Evolutionary conservation across 2,329 filamentous ascomycete species (phyloP), one percentile per base, ranked within the genome.

Genomic region (Colletotrichum sp.): DNA sequence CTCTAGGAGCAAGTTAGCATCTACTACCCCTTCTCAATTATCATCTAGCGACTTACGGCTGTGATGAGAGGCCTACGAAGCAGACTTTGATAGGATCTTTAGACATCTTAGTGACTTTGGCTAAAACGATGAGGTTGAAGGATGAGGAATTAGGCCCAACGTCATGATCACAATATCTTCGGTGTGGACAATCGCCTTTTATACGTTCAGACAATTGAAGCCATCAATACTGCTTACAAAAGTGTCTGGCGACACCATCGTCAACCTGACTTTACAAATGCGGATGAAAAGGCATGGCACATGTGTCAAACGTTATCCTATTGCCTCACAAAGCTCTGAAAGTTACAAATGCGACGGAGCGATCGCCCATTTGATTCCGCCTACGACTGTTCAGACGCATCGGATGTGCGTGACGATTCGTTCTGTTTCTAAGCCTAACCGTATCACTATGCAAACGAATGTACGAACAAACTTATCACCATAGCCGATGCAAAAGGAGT

Each of bases 91-190:
- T n/a, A 12, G 19, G 19, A 49, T 44, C 5, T n/a, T 44, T 44
- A 44, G 39, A 44, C 19, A 44, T 44, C 8, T 44, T 44, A 9
- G 39, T n/a, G 39, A 6, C 39, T 44, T 44, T 44, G 9, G 9
- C 9, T 44, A 6, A n/a, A 1, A 7, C 39, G 39, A 49, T 12
- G 9, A n/a, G 19, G 1, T 49, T 49, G 19, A n/a, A 49, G 39
- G 9, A 1, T 49, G 19, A 49, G 39, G 9, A n/a, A n/a, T 0
- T 49, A 0, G 3, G 19, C 1, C n/a, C 0, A n/a, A n/a, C 19
- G 9, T 6, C 39, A 49, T 49, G 19, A 12, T 12, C 39, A 6
- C 39, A 9, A 49, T 12, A 44, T 49, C 16, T 49, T n/a, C 19
- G 19, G 5, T n/a, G 9, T 49, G 3, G 2, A n/a, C 9, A n/a